These are phyloP conservation scores for Alternaria triticina DNA, from an alignment of 2,329 filamentous ascomycete species.

Conservation along the genomic window DNA sequence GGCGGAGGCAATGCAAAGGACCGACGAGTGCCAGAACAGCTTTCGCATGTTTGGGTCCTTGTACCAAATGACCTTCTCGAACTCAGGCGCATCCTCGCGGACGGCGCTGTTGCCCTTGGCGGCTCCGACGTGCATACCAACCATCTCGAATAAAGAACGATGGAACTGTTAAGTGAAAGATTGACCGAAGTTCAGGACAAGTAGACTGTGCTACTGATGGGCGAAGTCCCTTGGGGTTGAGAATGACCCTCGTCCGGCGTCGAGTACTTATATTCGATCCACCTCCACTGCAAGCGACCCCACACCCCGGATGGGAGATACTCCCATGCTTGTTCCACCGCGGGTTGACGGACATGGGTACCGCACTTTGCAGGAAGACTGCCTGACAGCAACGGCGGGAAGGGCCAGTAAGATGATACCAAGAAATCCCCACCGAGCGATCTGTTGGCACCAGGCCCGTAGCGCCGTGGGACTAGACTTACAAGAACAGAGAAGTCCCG, in stretches of 20 bases:
- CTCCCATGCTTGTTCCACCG: background rate
- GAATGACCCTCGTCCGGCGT: slow-evolving; percentile 9
- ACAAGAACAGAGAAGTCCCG: slow-evolving; percentile 12
- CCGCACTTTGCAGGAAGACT: slow-evolving; percentile 18
- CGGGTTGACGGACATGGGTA: slow-evolving; percentile 23
- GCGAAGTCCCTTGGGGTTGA: slow-evolving; percentile 20
- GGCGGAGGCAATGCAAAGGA: slow-evolving; percentile 62
- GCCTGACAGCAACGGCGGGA: slow-evolving; percentile 16
- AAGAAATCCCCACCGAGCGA: slow-evolving; percentile 23
- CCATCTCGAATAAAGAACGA: slow-evolving; percentile 11
- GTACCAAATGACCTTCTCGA: slow-evolving; percentile 60
- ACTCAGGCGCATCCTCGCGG: slow-evolving; percentile 57
- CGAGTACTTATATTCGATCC: slow-evolving; percentile 27
- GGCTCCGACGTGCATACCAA: slow-evolving; percentile 21
- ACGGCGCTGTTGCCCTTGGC: slow-evolving; percentile 36
- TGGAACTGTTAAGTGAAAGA: background rate
- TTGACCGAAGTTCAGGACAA: background rate
- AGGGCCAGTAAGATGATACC: slow-evolving; percentile 23
- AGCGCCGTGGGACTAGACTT: slow-evolving; percentile 25
- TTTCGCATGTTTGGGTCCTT: slow-evolving; percentile 62
- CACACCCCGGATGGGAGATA: background rate
- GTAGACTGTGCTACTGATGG: slow-evolving; percentile 17
- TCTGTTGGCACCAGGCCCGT: slow-evolving; percentile 31
- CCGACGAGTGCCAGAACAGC: slow-evolving; percentile 60
- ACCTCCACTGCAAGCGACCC: slow-evolving; percentile 3